Percentiles rank a stretch among this genome's conserved stretches.
phyloP scores from a whole-genome alignment of 176 grass and related monocot genomes.

The Rhynchospora pubera region DNA sequence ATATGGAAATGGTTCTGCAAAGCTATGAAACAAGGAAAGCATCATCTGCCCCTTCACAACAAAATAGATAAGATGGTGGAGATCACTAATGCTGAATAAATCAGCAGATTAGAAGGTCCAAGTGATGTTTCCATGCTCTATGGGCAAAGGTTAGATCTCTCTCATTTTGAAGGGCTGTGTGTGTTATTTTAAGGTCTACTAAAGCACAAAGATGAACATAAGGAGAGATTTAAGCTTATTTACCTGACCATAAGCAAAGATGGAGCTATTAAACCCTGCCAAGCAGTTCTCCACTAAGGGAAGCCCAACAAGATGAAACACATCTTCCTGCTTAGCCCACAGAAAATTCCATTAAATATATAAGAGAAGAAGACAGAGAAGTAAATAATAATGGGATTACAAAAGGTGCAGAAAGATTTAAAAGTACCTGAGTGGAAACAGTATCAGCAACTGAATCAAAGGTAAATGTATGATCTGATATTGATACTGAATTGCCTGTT shows the following conservation, averaged over 20 bases:
- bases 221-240: not conserved
- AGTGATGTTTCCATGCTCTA: too few species aligned
- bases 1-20: not conserved
- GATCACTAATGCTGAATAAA: not conserved
- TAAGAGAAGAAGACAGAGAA: not conserved
- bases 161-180: not conserved
- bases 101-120: too few species aligned
- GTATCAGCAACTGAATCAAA: conserved; percentile 74
- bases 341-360: conserved; percentile 18
- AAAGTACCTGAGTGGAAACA: conserved; percentile 50
- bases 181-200: not conserved
- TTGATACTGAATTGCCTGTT: conserved; percentile 46
- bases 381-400: not conserved
- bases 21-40: not conserved
- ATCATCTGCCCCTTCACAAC: not conserved
- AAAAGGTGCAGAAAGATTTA: conserved; percentile 2
- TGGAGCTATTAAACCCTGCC: conserved; percentile 91
- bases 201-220: not conserved
- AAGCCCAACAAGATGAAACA: conserved; percentile 75
- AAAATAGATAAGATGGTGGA: not conserved
- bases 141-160: not conserved
- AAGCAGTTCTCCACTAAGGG: conserved; percentile 94
- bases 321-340: conserved; percentile 54
- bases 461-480: conserved; percentile 70
- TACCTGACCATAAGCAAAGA: conserved; percentile 99